A percentile compares a stretch with the other conserved stretches of the same genome.
Conservation (phyloP, 805 yeast genomes). For the Metschnikowia arizonensis region DNA sequence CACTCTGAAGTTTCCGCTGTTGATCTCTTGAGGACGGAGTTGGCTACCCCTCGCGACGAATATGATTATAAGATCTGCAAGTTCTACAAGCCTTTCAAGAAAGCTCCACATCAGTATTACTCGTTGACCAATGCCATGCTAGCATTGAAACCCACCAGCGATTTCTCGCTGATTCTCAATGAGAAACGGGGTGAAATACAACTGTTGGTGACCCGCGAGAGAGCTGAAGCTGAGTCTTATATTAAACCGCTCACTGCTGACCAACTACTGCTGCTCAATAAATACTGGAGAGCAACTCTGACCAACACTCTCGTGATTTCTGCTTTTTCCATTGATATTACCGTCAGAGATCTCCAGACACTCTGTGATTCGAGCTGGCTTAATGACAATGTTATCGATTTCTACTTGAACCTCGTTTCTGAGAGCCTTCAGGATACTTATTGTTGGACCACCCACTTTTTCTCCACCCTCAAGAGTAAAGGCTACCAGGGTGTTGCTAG, state of each 20-base stretch:
- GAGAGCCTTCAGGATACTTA: constrained; percentile 44
- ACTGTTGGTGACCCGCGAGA: constrained; percentile 14
- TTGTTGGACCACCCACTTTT: constrained; percentile 87
- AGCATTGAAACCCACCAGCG: constrained; percentile 13
- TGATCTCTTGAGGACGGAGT: constrained; percentile 10
- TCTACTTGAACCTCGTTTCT: constrained; percentile 57
- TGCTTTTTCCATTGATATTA: constrained; percentile 53
- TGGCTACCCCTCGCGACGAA: constrained; percentile 13
- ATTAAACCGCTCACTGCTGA: constrained; percentile 21
- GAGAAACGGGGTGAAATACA: constrained; percentile 14
- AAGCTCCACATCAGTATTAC: constrained; percentile 17
- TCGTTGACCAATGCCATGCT: constrained; percentile 21
- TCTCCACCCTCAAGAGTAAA: constrained; percentile 58
- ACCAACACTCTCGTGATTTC: constrained; percentile 25
- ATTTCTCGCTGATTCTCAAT: constrained; percentile 11
- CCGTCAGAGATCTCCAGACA: constrained; percentile 64
- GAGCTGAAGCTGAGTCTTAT: constrained; percentile 10
- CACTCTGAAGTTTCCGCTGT: constrained; percentile 8
- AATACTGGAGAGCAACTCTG: constrained; percentile 27
- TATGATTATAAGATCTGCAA: constrained; percentile 18
- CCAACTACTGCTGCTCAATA: constrained; percentile 32
- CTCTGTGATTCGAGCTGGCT: constrained; percentile 74
- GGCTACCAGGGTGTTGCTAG: constrained; percentile 80
- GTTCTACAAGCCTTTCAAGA: constrained; percentile 20
- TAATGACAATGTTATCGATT: constrained; percentile 87